Evolutionary conservation across 768 basidiomycete species (phyloP), one percentile per base, ranked within the genome.

Genomic region (Amanita subjunquillea): DNA sequence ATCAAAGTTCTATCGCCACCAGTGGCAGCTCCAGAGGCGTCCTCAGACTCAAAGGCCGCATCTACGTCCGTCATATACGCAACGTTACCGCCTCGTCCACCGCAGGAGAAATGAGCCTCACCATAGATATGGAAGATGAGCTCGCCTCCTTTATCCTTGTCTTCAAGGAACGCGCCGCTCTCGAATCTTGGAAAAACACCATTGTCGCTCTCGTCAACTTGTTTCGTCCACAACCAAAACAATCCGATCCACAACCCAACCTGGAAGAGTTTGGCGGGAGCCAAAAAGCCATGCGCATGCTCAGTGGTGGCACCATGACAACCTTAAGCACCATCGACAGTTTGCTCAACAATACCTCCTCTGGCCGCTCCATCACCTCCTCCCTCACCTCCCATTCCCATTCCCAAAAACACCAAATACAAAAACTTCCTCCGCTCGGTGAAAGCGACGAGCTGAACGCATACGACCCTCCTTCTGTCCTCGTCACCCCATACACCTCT

Each of bases 41-140:
- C 15, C 76, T 99, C 27, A 80, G 91, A 9, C 79, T 98, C 38
- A 97, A 96, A 63, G 96, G 96, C 0, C 77, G 94, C 45, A 96
- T 99, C 57, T 98, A 94, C 68, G 86, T 98, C 36, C 80, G 89
- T 23, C 95, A 98, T 67, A 93, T 99, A 68, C 85, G 86, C 59
- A 83, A 85, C 50, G 87, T 99, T 50, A 83, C 83, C 27, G 87
- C 92, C 54, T 83, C 83, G 32, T 85, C 85, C 2, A 74, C 80
- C 7, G 77, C 77, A 17, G 84, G 84, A 32, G 94, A 95, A 66
- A 77, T 96, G 71, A 94, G 91, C 63, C 75, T 98, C 56, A 96
- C 95, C 4, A 95, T 99, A 62, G 87, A 91, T 60, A 97, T 99
- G 93, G 91, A 93, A 69, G 95, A 98, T 63, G 91, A 95, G 62